Evolutionary conservation across 345 rosid species (phyloP).

Genomic region (Reutealis trisperma): DNA sequence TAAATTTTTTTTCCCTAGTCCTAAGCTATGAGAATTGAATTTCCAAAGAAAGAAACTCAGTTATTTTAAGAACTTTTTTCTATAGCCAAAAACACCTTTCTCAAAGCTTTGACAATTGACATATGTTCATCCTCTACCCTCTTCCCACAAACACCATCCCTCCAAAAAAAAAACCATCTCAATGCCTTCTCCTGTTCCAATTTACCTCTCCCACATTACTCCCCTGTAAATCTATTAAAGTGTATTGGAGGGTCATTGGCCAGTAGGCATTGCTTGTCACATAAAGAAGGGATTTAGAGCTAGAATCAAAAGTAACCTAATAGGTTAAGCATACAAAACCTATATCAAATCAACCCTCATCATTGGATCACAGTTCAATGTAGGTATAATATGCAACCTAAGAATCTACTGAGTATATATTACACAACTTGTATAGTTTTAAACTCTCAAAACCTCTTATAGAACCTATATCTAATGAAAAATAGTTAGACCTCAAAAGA

Average conservation of each 20-base stretch:
- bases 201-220: neutral
- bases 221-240: neutral
- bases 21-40: too few species aligned
- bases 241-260: neutral
- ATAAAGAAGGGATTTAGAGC: too few species aligned
- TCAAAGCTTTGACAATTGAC: neutral
- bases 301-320: neutral
- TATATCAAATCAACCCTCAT: too few species aligned
- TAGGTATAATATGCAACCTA: neutral
- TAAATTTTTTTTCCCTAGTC: too few species aligned
- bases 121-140: neutral
- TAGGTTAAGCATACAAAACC: neutral
- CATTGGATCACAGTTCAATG: neutral
- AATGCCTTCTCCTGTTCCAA: neutral
- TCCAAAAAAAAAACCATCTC: neutral
- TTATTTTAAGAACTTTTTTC: too few species aligned
- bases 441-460: neutral
- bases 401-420: too few species aligned
- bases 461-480: neutral
- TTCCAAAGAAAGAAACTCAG: neutral
- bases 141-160: neutral
- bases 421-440: too few species aligned
- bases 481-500: neutral
- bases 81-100: neutral
- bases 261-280: too few species aligned